Evolutionary conservation across 805 yeast genomes (phyloP), one percentile per base, ranked within the genome.

Genomic region (Jamesozyma lodderae): DNA sequence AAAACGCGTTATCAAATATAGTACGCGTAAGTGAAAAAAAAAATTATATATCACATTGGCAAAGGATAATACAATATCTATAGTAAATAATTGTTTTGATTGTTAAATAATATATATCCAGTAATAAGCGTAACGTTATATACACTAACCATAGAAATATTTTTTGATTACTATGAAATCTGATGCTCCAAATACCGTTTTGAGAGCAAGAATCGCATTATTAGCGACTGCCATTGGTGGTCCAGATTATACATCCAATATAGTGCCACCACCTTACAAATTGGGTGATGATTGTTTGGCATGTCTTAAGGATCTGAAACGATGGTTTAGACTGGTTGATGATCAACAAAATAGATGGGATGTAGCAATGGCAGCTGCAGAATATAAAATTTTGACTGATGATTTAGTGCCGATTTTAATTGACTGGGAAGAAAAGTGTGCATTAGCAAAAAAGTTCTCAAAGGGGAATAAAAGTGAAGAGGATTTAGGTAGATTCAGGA

Each of bases 201-300:
- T 80, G 28, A 70, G 72, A 45, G 84, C 92, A 0, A 86, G 85
- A 58, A 80, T 90, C 23, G 73, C 88, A 11, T 76, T 84, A 31
- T 68, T 88, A 28, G 85, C 87, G 3, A 75, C 95, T 3, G 95
- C 97, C 0, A 68, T 90, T 2, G 98, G 98, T 38, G 97, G 96
- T 1, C 73, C 79, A 1, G 96, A 88, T 59, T 74, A 79, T 34
- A 61, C 79, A 1, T 65, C 79, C 0, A 57, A 62, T 4, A 45
- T 55, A 2, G 57, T 60, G 1, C 69, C 71, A 3, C 68, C 71
- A 0, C 76, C 77, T 0, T 92, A 92, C 52, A 75, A 74, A 42
- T 69, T 88, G 3, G 97, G 97, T 9, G 86, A 81, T 42, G 96
- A 90, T 36, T 57, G 64, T 22, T 48, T 72, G 22, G 87, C 87